phyloP scores from a whole-genome alignment of 257 asterid species.

The Salvia rosmarinus region DNA sequence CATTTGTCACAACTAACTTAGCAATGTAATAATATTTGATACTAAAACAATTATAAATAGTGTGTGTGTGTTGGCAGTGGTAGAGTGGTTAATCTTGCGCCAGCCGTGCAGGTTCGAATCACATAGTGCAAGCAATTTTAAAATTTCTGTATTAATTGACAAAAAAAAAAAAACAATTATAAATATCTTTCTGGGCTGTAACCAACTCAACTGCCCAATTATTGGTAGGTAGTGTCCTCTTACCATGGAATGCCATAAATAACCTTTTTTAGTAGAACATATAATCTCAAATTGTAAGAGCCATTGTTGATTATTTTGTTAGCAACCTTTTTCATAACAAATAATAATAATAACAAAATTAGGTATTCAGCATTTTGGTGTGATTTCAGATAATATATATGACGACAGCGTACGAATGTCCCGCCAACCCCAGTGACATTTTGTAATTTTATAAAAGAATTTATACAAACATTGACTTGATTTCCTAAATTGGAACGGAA shows the following conservation, averaged over 20 bases:
- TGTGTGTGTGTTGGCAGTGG: no score
- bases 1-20: not conserved
- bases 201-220: not conserved
- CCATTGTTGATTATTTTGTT: not conserved
- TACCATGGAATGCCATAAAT: no score
- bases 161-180: no score
- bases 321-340: not conserved
- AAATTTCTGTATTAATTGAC: no score
- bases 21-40: not conserved
- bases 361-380: not conserved
- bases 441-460: not conserved
- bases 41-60: not conserved
- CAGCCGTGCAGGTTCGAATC: no score
- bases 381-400: not conserved
- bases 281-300: no score
- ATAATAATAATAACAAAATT: not conserved
- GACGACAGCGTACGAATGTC: slow-evolving; percentile 7
- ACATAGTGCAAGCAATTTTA: no score
- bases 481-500: not conserved
- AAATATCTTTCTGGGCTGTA: not conserved
- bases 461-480: not conserved
- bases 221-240: not conserved
- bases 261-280: no score
- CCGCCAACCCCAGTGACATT: slow-evolving; percentile 6
- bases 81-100: no score